Evolutionary conservation across 2,329 filamentous ascomycete genomes (phyloP).

Genomic region (Pestalotiopsis sp.): DNA sequence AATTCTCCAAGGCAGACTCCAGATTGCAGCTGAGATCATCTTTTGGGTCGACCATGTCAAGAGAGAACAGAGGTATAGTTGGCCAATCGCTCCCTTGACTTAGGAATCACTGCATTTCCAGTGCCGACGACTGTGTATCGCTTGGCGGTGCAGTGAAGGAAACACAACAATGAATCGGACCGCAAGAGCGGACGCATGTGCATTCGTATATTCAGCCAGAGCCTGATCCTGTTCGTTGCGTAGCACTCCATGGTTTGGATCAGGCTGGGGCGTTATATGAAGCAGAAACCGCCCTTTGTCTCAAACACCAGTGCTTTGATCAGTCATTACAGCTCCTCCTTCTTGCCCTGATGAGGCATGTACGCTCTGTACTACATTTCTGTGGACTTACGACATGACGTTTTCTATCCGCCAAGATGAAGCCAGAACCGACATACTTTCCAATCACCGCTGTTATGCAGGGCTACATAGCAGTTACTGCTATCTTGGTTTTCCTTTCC

Average conservation of each 20-base stretch:
- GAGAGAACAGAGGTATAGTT: background rate
- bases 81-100: background rate
- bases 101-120: background rate
- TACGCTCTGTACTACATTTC: background rate
- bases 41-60: background rate
- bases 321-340: background rate
- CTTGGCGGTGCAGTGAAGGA: background rate
- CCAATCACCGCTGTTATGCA: background rate
- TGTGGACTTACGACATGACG: background rate
- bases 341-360: background rate
- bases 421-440: slow-evolving; percentile 4
- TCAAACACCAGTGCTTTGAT: background rate
- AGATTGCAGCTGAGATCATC: background rate
- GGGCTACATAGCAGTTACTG: background rate
- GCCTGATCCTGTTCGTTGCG: background rate
- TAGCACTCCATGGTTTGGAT: background rate
- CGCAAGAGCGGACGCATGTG: background rate
- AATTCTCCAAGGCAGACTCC: background rate
- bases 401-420: background rate
- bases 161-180: background rate
- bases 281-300: background rate
- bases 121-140: background rate
- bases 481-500: background rate
- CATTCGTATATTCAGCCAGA: background rate
- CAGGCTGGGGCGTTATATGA: background rate